Conservation (phyloP, 352 stramenopile species). For the Thraustochytrium striatum region DNA sequence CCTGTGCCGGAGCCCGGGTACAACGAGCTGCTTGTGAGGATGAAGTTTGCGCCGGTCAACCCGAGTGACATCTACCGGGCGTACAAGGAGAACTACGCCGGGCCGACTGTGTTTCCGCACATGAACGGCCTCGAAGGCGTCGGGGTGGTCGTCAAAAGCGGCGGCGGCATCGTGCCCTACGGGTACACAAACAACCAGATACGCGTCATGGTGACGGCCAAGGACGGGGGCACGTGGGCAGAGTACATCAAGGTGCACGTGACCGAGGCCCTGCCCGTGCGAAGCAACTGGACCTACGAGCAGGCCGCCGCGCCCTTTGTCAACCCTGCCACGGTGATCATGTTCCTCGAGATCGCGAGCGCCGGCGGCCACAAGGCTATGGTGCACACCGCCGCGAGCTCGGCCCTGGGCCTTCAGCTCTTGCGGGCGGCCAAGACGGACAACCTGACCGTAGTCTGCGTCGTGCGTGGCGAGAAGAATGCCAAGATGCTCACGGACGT, state of each 20-base stretch:
- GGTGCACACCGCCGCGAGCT: conserved; percentile 53
- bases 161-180: conserved; percentile 29
- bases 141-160: conserved; percentile 47
- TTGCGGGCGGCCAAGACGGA: conserved; percentile 44
- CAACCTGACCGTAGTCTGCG: conserved; percentile 46
- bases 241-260: conserved; percentile 48
- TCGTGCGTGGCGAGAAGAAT: conserved; percentile 53
- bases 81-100: not conserved
- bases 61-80: conserved; percentile 50
- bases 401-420: conserved; percentile 52
- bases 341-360: conserved; percentile 52
- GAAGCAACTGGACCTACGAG: conserved; percentile 44
- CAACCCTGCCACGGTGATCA: conserved; percentile 51
- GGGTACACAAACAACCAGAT: conserved; percentile 39
- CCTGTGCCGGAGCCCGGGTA: conserved; percentile 45
- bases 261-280: conserved; percentile 29
- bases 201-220: conserved; percentile 24
- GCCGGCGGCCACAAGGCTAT: conserved; percentile 50
- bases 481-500: conserved; percentile 50
- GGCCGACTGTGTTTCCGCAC: conserved; percentile 9
- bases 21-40: conserved; percentile 53
- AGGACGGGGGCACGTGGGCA: conserved; percentile 45
- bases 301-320: conserved; percentile 50
- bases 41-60: conserved; percentile 52
- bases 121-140: conserved; percentile 46